phyloP scores from a whole-genome alignment of 1,284 basidiomycete genomes.

The Austroboletus rostrupii region DNA sequence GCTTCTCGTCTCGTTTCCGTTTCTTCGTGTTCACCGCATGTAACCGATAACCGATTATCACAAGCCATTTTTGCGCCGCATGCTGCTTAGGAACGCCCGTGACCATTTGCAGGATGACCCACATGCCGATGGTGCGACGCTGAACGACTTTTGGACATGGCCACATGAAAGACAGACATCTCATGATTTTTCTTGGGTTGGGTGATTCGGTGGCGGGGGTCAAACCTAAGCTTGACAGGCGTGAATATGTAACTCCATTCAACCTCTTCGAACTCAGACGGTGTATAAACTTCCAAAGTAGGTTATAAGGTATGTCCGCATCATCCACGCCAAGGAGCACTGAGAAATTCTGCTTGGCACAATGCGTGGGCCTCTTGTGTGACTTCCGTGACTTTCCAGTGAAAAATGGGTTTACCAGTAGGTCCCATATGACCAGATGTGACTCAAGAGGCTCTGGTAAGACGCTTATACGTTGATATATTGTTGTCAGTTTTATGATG shows the following conservation, averaged over 20 bases:
- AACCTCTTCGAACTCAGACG: slow-evolving; percentile 20
- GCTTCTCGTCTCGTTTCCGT: slow-evolving; percentile 5
- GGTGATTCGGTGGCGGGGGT: not conserved
- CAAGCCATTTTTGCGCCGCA: too few species aligned
- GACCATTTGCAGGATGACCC: too few species aligned
- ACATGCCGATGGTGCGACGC: not conserved
- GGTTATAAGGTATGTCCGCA: slow-evolving; percentile 8
- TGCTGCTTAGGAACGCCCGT: too few species aligned
- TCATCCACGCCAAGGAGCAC: slow-evolving; percentile 2
- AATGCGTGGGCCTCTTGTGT: not conserved
- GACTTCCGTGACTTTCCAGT: too few species aligned
- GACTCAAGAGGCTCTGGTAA: too few species aligned
- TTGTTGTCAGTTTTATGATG: too few species aligned
- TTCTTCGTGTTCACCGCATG: slow-evolving; percentile 18
- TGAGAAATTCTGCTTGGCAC: not conserved
- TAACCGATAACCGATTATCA: too few species aligned
- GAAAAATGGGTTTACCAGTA: too few species aligned
- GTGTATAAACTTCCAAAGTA: slow-evolving; percentile 6
- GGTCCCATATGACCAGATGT: too few species aligned
- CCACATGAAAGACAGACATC: too few species aligned
- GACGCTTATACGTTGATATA: too few species aligned
- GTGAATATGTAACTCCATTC: slow-evolving; percentile 16
- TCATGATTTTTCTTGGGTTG: not conserved
- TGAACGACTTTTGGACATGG: not conserved
- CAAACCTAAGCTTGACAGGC: slow-evolving; percentile 16